Base-by-base conservation (phyloP, 1,284 basidiomycete genomes). In the Cryptococcus floricola region DNA sequence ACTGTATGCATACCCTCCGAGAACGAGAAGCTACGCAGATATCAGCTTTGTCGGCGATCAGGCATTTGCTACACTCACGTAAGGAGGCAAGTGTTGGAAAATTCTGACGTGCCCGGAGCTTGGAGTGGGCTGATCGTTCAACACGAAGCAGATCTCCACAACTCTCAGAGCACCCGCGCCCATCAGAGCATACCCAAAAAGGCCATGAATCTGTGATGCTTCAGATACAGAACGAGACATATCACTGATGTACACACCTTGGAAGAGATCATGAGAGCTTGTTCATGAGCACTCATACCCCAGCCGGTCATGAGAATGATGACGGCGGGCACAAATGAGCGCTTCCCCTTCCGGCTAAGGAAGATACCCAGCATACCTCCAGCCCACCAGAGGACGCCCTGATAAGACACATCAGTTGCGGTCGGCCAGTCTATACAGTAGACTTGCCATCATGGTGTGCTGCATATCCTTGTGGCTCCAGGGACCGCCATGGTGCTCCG, bases 391-490 rank as follows among this genome's bases (percentile, higher is more conserved):
- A 87, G 76, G 43, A 87, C 81, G 45, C 85, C 85, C 57, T 86
- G 74, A 46, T 19, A 48, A 62, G 56, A 37, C 31, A 38, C 13
- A 25, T 43, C n/a, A 43, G 39, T 39, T 19, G 37, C 8, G 5
- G 23, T 38, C 34, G 14, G 18, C 7, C 37, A 19, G 27, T n/a
- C 23, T n/a, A 23, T 27, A 31, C 3, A 12, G 27, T 25, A 5
- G 10, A 58, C 60, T 39, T 46, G 66, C 66, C 64, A 80, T 81
- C 74, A 77, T 87, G 84, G 91, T 94, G 73, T 96, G 91, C 69
- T 96, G 92, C 87, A 95, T 88, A 71, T 96, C 74, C 59, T 95
- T 94, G 61, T 87, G 87, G 9, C 89, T 89, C 91, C 91, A 93
- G 7, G 70, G 74, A 19, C 81, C 80, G 23, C 90, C 90, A 54